Conservation (phyloP, 1,284 basidiomycete species). For the Vanrija humicola region DNA sequence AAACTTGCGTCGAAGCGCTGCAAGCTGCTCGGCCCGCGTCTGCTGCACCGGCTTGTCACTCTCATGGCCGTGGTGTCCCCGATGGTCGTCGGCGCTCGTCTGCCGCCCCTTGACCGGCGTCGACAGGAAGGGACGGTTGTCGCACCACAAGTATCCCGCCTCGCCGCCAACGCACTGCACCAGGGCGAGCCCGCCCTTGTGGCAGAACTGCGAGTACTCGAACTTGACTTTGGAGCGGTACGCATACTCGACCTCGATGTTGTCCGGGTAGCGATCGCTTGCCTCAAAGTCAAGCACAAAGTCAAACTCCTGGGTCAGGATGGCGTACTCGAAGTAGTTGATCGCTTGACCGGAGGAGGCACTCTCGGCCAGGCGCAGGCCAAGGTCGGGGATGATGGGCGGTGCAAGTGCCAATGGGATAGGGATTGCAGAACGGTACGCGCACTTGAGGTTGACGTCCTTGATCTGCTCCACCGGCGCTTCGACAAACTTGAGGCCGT, state of each 20-base stretch:
- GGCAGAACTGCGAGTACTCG: conserved; percentile 81
- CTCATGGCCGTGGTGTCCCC: no score
- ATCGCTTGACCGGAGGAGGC: conserved; percentile 53
- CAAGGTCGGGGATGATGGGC: conserved; percentile 65
- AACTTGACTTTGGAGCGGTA: conserved; percentile 67
- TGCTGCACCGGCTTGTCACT: no score
- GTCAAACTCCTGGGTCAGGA: conserved; percentile 65
- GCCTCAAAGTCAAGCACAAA: conserved; percentile 87
- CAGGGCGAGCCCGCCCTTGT: conserved; percentile 78
- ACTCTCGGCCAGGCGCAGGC: conserved; percentile 58
- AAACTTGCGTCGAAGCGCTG: conserved; percentile 54
- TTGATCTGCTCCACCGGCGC: conserved; percentile 80
- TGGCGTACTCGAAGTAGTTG: conserved; percentile 75
- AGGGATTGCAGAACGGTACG: conserved; percentile 83
- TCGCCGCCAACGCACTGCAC: conserved; percentile 75
- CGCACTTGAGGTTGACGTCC: conserved; percentile 73
- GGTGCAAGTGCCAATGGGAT: conserved; percentile 68
- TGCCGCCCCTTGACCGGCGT: conserved; percentile 29
- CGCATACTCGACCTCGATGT: conserved; percentile 80
- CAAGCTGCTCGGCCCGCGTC: conserved; percentile 24
- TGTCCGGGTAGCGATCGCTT: conserved; percentile 65
- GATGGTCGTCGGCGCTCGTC: conserved; percentile 5
- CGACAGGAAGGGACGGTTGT: conserved; percentile 63
- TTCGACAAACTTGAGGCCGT: conserved; percentile 88
- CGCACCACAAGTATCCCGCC: conserved; percentile 78